Percentiles rank a stretch among this genome's conserved stretches.
Evolutionary conservation across 331 rosid species (phyloP).

Genomic region (Malus hybrid): DNA sequence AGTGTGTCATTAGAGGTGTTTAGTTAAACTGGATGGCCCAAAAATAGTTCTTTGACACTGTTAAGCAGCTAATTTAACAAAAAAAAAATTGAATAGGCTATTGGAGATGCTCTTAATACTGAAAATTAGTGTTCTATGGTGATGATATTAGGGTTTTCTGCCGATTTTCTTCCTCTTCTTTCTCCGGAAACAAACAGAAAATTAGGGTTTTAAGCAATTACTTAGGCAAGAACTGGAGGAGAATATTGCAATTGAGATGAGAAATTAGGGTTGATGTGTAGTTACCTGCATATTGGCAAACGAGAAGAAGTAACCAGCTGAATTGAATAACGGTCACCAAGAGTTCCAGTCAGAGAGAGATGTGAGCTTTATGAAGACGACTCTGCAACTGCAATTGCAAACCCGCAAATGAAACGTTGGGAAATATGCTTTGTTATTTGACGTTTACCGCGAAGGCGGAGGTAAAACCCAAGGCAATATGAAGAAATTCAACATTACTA

Average conservation of each 20-base stretch:
- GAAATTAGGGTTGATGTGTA: neutral
- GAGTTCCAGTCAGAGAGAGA: too few species aligned
- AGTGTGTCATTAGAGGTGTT: too few species aligned
- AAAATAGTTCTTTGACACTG: too few species aligned
- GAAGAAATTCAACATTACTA: too few species aligned
- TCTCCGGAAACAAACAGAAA: neutral
- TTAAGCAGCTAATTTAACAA: neutral
- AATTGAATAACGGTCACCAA: neutral
- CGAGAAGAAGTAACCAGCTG: neutral
- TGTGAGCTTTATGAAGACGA: neutral
- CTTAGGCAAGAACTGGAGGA: neutral
- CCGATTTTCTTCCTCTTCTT: neutral
- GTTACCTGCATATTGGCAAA: constrained; percentile 22
- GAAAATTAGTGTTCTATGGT: too few species aligned
- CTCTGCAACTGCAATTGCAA: neutral
- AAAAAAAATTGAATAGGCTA: too few species aligned
- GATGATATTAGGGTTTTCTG: neutral
- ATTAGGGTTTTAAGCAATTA: neutral
- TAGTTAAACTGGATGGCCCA: too few species aligned
- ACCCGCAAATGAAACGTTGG: neutral
- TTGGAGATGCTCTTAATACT: too few species aligned
- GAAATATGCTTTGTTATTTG: neutral
- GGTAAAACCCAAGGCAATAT: neutral
- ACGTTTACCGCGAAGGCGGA: neutral
- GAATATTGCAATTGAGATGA: neutral